phyloP scores from a whole-genome alignment of 805 yeast species.

The Saccharomycopsis capsularis region DNA sequence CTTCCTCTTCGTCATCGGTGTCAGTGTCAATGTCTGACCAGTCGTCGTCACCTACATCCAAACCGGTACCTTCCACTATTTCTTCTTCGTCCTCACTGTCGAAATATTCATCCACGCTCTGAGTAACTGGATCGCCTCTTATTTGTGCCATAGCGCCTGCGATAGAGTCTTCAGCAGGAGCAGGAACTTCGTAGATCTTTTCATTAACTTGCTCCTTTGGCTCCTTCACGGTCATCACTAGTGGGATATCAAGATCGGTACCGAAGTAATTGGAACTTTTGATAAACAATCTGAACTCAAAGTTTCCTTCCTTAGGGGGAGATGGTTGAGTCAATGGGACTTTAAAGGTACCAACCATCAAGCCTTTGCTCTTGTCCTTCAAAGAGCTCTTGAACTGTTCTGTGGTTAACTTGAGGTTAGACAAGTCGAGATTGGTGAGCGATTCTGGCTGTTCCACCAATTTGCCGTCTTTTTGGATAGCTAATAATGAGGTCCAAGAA shows the following conservation, averaged over 20 bases:
- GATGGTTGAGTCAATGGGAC: slow-evolving; percentile 68
- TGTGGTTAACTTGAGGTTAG: slow-evolving; percentile 47
- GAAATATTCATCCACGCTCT: slow-evolving; percentile 32
- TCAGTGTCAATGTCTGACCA: slow-evolving; percentile 55
- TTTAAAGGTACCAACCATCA: slow-evolving; percentile 63
- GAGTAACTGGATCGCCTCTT: slow-evolving; percentile 42
- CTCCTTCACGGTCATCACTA: slow-evolving; percentile 53
- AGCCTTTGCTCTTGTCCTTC: slow-evolving; percentile 30
- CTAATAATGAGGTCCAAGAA: slow-evolving; percentile 63
- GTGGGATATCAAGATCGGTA: slow-evolving; percentile 64
- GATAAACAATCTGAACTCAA: slow-evolving; percentile 62
- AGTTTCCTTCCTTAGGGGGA: slow-evolving; percentile 62
- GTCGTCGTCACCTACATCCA: slow-evolving; percentile 35
- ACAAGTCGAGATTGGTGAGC: slow-evolving; percentile 44
- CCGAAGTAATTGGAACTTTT: slow-evolving; percentile 78
- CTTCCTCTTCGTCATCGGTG: slow-evolving; percentile 51
- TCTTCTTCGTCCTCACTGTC: slow-evolving; percentile 36
- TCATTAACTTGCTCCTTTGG: slow-evolving; percentile 23
- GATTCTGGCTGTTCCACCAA: slow-evolving; percentile 61
- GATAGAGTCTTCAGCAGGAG: slow-evolving; percentile 65
- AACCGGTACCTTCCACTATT: slow-evolving; percentile 20
- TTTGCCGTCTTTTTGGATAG: slow-evolving; percentile 72
- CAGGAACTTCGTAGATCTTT: slow-evolving; percentile 47
- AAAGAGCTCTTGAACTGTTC: slow-evolving; percentile 36
- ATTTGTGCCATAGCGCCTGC: slow-evolving; percentile 70